Percentiles rank a stretch among this genome's conserved stretches.
phyloP scores from a whole-genome alignment of 805 yeast species.

The Saccharomyces jurei region DNA sequence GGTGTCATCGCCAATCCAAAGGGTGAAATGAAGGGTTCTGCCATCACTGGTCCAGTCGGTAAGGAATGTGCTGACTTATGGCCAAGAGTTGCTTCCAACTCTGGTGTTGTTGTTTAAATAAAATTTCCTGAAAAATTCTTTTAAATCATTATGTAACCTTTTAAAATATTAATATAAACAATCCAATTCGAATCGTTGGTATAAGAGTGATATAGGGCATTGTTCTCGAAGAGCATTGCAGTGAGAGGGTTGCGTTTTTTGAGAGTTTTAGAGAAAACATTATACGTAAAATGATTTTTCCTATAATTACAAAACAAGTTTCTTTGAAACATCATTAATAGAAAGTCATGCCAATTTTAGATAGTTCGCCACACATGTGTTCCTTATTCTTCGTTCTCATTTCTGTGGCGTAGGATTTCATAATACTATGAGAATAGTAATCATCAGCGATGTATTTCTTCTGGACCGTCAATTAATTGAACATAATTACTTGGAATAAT shows the following conservation, averaged over 20 bases:
- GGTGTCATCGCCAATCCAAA: conserved; percentile 99
- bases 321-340: neutral
- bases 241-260: neutral
- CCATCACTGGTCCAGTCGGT: conserved; percentile 99
- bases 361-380: neutral
- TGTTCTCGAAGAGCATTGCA: neutral
- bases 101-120: conserved; percentile 95
- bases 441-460: neutral
- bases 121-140: neutral
- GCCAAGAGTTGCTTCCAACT: conserved; percentile 99
- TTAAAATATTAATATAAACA: neutral
- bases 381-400: neutral
- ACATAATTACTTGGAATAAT: conserved; percentile 95
- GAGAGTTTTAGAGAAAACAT: neutral
- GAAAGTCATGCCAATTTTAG: neutral
- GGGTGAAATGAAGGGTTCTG: conserved; percentile 99
- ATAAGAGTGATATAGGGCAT: neutral
- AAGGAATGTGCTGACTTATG: conserved; percentile 99
- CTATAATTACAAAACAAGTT: neutral
- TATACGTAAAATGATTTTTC: neutral
- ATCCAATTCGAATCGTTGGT: neutral
- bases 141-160: neutral
- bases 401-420: neutral
- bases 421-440: neutral
- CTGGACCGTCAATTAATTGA: conserved; percentile 45